These are phyloP conservation scores for Nephelium lappaceum DNA, from an alignment of 345 rosid genomes.

Conservation along the genomic window DNA sequence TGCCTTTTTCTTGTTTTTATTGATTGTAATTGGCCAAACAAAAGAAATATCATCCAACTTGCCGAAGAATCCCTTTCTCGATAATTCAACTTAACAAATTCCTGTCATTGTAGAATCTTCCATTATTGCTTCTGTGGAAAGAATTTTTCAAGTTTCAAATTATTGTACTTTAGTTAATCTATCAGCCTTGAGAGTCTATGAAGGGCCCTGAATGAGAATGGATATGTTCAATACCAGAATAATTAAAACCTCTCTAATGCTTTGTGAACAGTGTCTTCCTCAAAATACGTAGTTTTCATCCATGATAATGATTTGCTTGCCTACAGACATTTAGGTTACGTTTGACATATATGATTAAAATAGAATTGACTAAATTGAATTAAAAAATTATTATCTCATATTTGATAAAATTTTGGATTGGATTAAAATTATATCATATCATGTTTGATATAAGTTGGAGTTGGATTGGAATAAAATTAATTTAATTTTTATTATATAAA, in stretches of 20 bases:
- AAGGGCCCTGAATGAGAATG: neutral
- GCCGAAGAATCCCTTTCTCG: too few species aligned
- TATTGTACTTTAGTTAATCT: neutral
- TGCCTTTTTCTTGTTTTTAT: neutral
- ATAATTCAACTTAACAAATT: neutral
- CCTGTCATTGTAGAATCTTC: neutral
- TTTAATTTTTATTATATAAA: too few species aligned
- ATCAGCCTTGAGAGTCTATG: neutral
- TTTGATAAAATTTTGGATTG: too few species aligned
- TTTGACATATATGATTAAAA: too few species aligned
- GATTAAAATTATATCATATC: too few species aligned
- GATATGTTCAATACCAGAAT: neutral
- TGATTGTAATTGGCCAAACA: neutral
- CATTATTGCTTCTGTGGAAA: neutral
- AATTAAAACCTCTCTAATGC: neutral
- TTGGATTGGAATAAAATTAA: too few species aligned
- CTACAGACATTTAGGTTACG: neutral
- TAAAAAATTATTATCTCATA: too few species aligned
- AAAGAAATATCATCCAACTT: neutral
- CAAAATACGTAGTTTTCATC: neutral
- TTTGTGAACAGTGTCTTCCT: neutral
- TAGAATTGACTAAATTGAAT: too few species aligned
- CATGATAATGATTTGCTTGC: neutral
- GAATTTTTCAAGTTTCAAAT: neutral
- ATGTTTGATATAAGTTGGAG: too few species aligned